These are phyloP conservation scores for Parathielavia hyrcaniae DNA, from an alignment of 495 filamentous ascomycete genomes.

Conservation along the genomic window DNA sequence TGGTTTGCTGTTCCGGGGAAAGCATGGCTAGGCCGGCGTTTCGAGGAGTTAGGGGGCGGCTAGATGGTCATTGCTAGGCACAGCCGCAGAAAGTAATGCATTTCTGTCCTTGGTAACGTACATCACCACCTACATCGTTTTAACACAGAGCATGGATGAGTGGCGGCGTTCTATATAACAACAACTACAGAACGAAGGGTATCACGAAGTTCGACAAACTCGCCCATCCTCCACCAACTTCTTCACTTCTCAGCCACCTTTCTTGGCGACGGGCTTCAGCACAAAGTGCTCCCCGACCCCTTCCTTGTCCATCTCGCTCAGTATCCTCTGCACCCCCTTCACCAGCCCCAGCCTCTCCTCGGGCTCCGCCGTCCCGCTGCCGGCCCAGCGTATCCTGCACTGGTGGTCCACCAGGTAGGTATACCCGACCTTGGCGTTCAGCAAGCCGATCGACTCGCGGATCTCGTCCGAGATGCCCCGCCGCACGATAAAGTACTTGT, in stretches of 20 bases:
- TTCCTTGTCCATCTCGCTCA: conserved; percentile 50
- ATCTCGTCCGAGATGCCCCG: conserved; percentile 68
- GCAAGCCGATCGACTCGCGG: conserved; percentile 67
- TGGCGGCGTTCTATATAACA: conserved; percentile 10
- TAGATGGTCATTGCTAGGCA: background rate
- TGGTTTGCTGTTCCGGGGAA: too few relatives aligned
- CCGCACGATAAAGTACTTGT: conserved; percentile 74
- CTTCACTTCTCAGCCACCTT: conserved; percentile 7
- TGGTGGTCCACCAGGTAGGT: conserved; percentile 84
- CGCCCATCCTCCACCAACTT: background rate
- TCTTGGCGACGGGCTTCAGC: background rate
- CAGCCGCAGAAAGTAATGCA: background rate
- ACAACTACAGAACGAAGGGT: conserved; percentile 5
- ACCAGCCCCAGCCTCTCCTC: conserved; percentile 67
- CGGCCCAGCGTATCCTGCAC: conserved; percentile 91
- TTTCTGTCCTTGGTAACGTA: background rate
- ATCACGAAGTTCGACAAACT: conserved; percentile 4
- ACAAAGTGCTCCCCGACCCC: conserved; percentile 20
- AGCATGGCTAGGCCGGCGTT: too few relatives aligned
- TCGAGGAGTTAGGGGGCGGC: too few relatives aligned
- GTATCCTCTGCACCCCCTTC: conserved; percentile 59
- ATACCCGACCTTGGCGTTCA: conserved; percentile 89
- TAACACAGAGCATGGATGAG: background rate
- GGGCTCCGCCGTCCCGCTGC: conserved; percentile 65
- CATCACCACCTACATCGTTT: background rate